Evolutionary conservation across 345 rosid genomes (phyloP), one percentile per base, ranked within the genome.

Genomic region (Linum tenue): DNA sequence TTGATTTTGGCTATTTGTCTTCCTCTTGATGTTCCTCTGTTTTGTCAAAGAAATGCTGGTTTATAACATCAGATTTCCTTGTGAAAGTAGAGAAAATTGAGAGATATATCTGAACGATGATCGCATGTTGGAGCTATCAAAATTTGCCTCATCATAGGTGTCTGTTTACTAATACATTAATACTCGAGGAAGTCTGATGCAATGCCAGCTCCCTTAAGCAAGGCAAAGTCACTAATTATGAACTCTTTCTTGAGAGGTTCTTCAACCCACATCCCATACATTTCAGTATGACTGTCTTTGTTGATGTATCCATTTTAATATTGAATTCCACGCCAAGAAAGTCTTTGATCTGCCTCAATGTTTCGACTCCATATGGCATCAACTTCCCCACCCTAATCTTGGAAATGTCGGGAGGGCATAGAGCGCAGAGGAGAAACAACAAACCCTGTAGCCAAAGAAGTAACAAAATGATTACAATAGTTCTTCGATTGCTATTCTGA

Each of bases 371-470:
- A 42, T 85, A 74, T 0, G 90, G 85, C 9, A 90, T 80, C 14
- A 91, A 79, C 83, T 87, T 84, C 57, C 99, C 97, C 0, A 91
- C 95, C 6, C 92, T 86, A 71, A 90, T 77, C 79, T 90, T 90
- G 15, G 95, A 94, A 59, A 88, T 82, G 68, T 94, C 97, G 64
- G 73, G 83, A 4, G 82, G 85, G 63, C 96, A 82, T 64, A 90
- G 64, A 0, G 97, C 87, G 63, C 97, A 86, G 2, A 90, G 88
- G 58, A 84, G 81, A 76, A 90, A 94, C 65, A 90, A 61, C 67
- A 90, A 72, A 51, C 92, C 99, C 97, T 85, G 70, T 69, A 71
- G 39, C 15, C 8, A 69, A 64, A 61, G 50, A 56, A 67, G 50
- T 63, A 22, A 68, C 31, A 22, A 22, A 22, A 22, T 22, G 31